Percentiles rank a stretch among this genome's conserved stretches.
These are phyloP conservation scores for Chytriomyces sp. DNA, from an alignment of 192 early-diverging fungal species.

Conservation along the genomic window DNA sequence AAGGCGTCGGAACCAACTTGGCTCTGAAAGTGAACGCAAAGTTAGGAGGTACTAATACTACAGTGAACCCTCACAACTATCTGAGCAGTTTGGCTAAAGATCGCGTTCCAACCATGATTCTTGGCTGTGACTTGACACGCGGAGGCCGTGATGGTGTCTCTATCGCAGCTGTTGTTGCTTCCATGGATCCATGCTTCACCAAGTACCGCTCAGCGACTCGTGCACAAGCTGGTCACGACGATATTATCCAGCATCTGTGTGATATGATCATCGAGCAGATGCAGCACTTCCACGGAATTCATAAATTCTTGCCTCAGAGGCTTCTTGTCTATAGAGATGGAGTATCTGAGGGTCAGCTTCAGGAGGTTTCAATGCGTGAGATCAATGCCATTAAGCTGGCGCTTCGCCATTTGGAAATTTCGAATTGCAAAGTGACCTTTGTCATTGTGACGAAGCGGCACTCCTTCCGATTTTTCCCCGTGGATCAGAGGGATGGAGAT, in stretches of 20 bases:
- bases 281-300: slow-evolving; percentile 35
- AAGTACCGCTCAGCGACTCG: slow-evolving; percentile 39
- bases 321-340: slow-evolving; percentile 70
- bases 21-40: slow-evolving; percentile 47
- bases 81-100: slow-evolving; percentile 11
- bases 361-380: slow-evolving; percentile 47
- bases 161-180: slow-evolving; percentile 52
- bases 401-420: slow-evolving; percentile 19
- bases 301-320: slow-evolving; percentile 38
- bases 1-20: slow-evolving; percentile 84
- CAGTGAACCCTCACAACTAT: slow-evolving; percentile 12
- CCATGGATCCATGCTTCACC: slow-evolving; percentile 28
- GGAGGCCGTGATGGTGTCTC: slow-evolving; percentile 52
- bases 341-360: slow-evolving; percentile 55
- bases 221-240: slow-evolving; percentile 43
- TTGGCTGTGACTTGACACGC: slow-evolving; percentile 90
- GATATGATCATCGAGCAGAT: slow-evolving; percentile 40
- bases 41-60: slow-evolving; percentile 29
- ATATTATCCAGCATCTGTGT: slow-evolving; percentile 47
- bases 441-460: slow-evolving; percentile 56
- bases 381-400: slow-evolving; percentile 51
- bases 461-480: slow-evolving; percentile 72
- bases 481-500: slow-evolving; percentile 48
- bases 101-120: slow-evolving; percentile 40
- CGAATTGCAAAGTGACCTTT: slow-evolving; percentile 44